phyloP scores from a whole-genome alignment of 2,329 filamentous ascomycete species.

The Aspergillus niger region DNA sequence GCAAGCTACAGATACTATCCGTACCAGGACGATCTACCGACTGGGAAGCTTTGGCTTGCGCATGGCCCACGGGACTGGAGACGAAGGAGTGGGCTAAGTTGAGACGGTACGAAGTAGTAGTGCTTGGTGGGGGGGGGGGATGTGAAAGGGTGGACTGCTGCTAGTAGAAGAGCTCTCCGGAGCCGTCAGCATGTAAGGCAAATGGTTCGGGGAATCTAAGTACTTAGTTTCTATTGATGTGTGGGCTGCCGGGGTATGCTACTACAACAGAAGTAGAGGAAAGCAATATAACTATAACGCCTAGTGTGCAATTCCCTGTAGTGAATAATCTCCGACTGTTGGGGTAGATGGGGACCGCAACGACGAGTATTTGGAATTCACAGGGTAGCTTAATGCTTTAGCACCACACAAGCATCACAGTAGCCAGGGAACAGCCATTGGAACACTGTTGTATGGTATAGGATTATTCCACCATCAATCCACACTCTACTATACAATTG shows the following conservation, averaged over 20 bases:
- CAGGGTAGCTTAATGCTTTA: background rate
- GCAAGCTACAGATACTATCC: conserved; percentile 3
- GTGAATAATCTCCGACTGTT: conserved; percentile 1
- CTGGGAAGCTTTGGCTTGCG: conserved; percentile 16
- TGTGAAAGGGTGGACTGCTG: background rate
- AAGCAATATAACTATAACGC: conserved; percentile 2
- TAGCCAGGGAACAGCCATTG: background rate
- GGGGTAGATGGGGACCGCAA: background rate
- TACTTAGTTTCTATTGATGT: background rate
- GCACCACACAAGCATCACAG: background rate
- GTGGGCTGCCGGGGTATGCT: no score
- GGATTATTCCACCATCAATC: background rate
- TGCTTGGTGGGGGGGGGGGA: no score
- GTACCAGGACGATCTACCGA: conserved; percentile 13
- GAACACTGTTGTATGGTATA: background rate
- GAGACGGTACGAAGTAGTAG: no score
- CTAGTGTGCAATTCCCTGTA: background rate
- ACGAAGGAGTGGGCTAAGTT: background rate
- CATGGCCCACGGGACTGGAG: conserved; percentile 17
- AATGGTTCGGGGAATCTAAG: background rate
- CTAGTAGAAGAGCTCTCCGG: background rate
- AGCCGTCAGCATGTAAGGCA: background rate
- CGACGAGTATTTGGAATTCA: background rate
- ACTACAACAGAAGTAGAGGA: background rate
- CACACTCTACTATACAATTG: background rate